Evolutionary conservation across 2,329 filamentous ascomycete species (phyloP).

Genomic region (Penicillium sp.): DNA sequence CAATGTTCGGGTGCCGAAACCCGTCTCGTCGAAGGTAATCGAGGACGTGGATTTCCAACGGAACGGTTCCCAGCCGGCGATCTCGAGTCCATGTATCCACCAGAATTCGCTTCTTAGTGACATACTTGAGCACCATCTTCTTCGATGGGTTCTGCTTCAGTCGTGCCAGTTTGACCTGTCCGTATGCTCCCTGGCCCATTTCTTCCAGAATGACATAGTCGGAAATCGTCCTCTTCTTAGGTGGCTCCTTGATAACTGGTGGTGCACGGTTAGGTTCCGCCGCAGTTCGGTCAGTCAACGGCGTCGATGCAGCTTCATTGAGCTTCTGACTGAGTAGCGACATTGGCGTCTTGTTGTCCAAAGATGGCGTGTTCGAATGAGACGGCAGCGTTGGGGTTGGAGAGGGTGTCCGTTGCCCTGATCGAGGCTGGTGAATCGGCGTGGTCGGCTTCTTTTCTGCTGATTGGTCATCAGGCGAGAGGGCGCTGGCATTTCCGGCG

Average conservation of each 20-base stretch:
- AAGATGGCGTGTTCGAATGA: constrained; percentile 23
- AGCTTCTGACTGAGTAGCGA: constrained; percentile 51
- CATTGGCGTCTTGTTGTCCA: constrained; percentile 36
- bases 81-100: constrained; percentile 98
- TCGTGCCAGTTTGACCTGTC: constrained; percentile 90
- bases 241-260: constrained; percentile 29
- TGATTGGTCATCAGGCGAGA: constrained; percentile 52
- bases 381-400: constrained; percentile 23
- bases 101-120: constrained; percentile 92
- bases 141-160: constrained; percentile 71
- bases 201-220: constrained; percentile 94
- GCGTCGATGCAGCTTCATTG: constrained; percentile 46
- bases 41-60: constrained; percentile 92
- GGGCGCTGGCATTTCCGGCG: constrained; percentile 61
- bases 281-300: constrained; percentile 39
- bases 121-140: constrained; percentile 94
- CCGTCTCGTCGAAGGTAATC: constrained; percentile 80
- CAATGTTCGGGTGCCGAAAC: constrained; percentile 61
- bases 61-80: constrained; percentile 85
- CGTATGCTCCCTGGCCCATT: constrained; percentile 97
- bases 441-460: constrained; percentile 66
- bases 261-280: constrained; percentile 31
- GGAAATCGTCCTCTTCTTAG: constrained; percentile 74
- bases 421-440: constrained; percentile 67
- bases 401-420: constrained; percentile 60